phyloP scores from a whole-genome alignment of 2,329 filamentous ascomycete genomes.

The Ophiostoma populinum region DNA sequence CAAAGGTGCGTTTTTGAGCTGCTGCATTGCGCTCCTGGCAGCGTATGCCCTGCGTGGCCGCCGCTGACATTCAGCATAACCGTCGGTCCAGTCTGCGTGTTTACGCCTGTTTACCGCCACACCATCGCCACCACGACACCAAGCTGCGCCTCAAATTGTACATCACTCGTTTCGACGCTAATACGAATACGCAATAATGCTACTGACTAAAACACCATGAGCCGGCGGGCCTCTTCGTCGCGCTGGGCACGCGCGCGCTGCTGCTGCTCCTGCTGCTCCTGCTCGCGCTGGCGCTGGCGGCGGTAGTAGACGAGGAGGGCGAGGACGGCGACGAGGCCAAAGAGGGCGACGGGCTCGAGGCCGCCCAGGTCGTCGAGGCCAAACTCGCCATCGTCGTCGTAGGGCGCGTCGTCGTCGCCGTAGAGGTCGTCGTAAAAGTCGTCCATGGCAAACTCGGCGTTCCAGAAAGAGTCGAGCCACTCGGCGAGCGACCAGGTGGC shows the following conservation, averaged over 20 bases:
- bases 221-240: too few species aligned
- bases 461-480: conserved; percentile 75
- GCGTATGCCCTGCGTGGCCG: conserved; percentile 15
- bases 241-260: conserved; percentile 11
- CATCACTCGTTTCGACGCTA: too few species aligned
- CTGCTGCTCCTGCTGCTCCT: conserved; percentile 14
- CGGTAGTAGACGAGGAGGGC: conserved; percentile 69
- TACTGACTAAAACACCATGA: too few species aligned
- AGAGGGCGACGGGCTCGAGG: conserved; percentile 72
- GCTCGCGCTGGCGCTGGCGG: conserved; percentile 40
- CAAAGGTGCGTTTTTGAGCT: conserved; percentile 34
- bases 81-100: too few species aligned
- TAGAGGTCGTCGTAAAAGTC: conserved; percentile 25
- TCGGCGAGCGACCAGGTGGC: conserved; percentile 66
- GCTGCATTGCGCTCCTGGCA: conserved; percentile 23
- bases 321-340: conserved; percentile 57
- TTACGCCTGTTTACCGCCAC: too few species aligned
- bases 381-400: conserved; percentile 24
- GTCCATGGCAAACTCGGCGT: conserved; percentile 24
- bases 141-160: too few species aligned
- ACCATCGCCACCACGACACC: too few species aligned
- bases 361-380: conserved; percentile 47
- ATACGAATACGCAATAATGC: too few species aligned
- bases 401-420: conserved; percentile 32
- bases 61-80: conserved; percentile 1